Evolutionary conservation across 2,329 filamentous ascomycete genomes (phyloP).

Genomic region (Fusarium burgessii): DNA sequence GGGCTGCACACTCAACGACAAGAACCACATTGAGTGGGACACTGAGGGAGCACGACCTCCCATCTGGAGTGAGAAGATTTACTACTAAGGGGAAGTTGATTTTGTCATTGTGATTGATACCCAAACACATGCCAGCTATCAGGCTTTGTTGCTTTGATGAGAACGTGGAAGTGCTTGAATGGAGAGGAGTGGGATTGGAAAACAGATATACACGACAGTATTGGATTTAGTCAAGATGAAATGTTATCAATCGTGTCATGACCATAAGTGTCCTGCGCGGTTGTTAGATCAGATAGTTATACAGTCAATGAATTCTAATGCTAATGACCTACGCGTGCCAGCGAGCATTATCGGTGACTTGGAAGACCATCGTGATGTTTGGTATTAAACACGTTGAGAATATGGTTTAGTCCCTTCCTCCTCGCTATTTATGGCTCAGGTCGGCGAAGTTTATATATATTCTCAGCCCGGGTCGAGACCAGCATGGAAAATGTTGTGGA

Average conservation of each 20-base stretch:
- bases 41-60: slow-evolving; percentile 57
- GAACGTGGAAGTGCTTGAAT: background rate
- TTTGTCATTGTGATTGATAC: slow-evolving; percentile 47
- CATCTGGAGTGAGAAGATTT: slow-evolving; percentile 59
- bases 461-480: no score
- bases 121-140: slow-evolving; percentile 41
- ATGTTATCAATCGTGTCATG: slow-evolving; percentile 1
- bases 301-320: slow-evolving; percentile 34
- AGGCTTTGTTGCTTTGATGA: slow-evolving; percentile 37
- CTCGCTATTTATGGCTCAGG: background rate
- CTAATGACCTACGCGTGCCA: slow-evolving; percentile 14
- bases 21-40: slow-evolving; percentile 62
- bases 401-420: no score
- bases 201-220: background rate
- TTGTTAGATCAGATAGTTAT: slow-evolving; percentile 15
- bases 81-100: slow-evolving; percentile 51
- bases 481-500: no score
- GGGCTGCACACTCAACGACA: slow-evolving; percentile 76
- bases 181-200: background rate
- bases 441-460: no score
- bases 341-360: background rate
- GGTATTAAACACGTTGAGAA: no score
- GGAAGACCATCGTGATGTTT: background rate
- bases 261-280: background rate
- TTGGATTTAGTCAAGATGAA: slow-evolving; percentile 1